phyloP scores from a whole-genome alignment of 2,329 filamentous ascomycete genomes.

The Arachnomyces sp. region DNA sequence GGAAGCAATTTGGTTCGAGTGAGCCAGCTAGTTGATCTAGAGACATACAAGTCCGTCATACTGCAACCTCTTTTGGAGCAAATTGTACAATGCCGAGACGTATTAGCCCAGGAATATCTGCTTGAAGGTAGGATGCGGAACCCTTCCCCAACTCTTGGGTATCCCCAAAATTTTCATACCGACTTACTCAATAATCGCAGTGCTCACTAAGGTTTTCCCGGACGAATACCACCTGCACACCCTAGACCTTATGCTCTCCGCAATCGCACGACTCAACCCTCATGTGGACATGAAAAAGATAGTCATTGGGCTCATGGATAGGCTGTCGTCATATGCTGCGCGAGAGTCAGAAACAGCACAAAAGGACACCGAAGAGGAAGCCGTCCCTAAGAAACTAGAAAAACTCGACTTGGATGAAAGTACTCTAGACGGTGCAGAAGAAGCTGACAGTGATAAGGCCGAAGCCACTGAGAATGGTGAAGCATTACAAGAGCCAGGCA shows the following conservation, averaged over 20 bases:
- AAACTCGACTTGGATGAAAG: conserved; percentile 65
- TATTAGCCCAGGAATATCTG: conserved; percentile 93
- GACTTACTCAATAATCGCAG: conserved; percentile 37
- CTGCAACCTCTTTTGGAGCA: conserved; percentile 85
- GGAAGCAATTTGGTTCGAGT: conserved; percentile 93
- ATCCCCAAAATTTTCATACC: background rate
- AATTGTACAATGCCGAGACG: conserved; percentile 95
- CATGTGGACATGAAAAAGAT: conserved; percentile 98
- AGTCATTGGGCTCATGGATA: conserved; percentile 95
- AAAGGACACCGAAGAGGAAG: conserved; percentile 75
- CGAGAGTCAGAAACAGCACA: conserved; percentile 71
- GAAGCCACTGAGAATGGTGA: conserved; percentile 28
- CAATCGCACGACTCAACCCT: conserved; percentile 85
- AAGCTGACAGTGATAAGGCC: conserved; percentile 20
- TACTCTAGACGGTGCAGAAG: conserved; percentile 30
- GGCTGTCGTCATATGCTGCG: conserved; percentile 88
- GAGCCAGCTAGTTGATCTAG: conserved; percentile 90
- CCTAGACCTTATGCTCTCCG: conserved; percentile 86
- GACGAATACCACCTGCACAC: conserved; percentile 98
- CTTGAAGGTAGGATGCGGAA: conserved; percentile 57
- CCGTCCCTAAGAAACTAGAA: conserved; percentile 68
- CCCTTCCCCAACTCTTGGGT: conserved; percentile 3
- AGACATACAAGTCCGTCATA: conserved; percentile 87
- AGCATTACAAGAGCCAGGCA: conserved; percentile 10
- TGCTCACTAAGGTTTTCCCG: conserved; percentile 97